Base-by-base conservation (phyloP, 2,329 filamentous ascomycete species). In the Lasiodiplodia gonubiensis region DNA sequence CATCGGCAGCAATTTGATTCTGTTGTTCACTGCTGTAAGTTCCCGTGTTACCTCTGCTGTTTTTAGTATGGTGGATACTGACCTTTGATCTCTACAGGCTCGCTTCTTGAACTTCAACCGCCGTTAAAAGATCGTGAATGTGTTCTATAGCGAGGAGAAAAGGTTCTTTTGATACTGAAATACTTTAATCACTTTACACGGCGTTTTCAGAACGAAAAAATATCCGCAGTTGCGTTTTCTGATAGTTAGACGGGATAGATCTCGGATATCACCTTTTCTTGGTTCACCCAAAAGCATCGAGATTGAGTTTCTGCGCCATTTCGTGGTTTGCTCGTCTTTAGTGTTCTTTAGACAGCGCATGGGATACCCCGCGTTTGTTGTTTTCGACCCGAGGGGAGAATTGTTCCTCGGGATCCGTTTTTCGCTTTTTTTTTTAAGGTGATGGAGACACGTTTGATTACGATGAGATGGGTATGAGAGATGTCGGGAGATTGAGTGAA, bases 1-100 rank as follows among this genome's bases (percentile, higher is more conserved):
- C 74, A 85, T 96, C 64, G 92, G 80, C 16, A 93, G 89, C 75
- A 97, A 96, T 77, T 75, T 95, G 73, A 85, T 92, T 23, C 80
- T 89, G 59, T 72, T 90, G 69, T 88, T 89, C 72, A 68, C 89
- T 64, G 86, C 83, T 70, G 78, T 66, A 59, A 59, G 64, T 59
- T 57, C 16, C 52, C 4, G 14, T 51, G 30, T 8, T 14, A 52
- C 3, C 27, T 4, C 23, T 52, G 4, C 21, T 16, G 2, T 27
- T 25, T n/a, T 46, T 27, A 7, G 3, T 8, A n/a, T 25, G 25
- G 18, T 21, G 6, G 10, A 11, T 46, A 37, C 60, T 64, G 16
- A 65, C 11, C 35, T 23, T 2, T 8, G 1, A 35, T 37, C 21
- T 23, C n/a, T 25, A 37, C 23, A 66, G 64, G 64, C 64, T 25